Percentiles rank a stretch among this genome's conserved stretches.
Evolutionary conservation across 108 stramenopile species (phyloP).

Genomic region (Nitzschia palea): DNA sequence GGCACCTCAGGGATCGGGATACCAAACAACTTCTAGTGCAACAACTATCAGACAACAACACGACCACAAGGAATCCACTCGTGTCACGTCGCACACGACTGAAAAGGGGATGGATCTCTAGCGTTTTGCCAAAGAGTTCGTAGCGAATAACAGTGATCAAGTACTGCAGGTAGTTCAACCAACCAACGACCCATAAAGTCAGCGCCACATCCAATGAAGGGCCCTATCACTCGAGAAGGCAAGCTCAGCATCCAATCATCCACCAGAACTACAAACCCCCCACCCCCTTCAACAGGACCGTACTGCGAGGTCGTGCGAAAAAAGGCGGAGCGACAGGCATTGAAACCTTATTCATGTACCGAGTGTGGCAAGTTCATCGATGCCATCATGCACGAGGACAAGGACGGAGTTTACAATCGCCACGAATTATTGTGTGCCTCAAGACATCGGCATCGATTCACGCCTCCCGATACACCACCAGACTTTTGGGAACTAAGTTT

Average conservation of each 20-base stretch:
- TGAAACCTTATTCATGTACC: slow-evolving; percentile 21
- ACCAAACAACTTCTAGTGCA: too few species aligned
- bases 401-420: slow-evolving; percentile 15
- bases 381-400: slow-evolving; percentile 14
- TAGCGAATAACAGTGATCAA: not conserved
- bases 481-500: slow-evolving; percentile 40
- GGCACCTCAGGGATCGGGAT: not conserved
- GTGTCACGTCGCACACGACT: not conserved
- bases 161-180: not conserved
- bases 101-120: not conserved
- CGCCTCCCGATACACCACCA: slow-evolving; percentile 30
- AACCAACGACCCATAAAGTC: not conserved
- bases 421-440: slow-evolving; percentile 19
- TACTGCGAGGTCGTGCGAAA: slow-evolving; percentile 33
- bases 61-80: not conserved
- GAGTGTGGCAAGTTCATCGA: slow-evolving; percentile 31
- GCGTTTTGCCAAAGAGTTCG: not conserved
- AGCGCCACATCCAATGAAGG: not conserved
- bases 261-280: too few species aligned
- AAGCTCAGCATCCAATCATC: not conserved
- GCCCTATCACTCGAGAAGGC: not conserved
- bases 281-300: not conserved
- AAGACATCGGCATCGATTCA: slow-evolving; percentile 24
- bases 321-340: slow-evolving; percentile 14
- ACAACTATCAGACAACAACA: not conserved